These are phyloP conservation scores for Fusarium redolens DNA, from an alignment of 2,329 filamentous ascomycete genomes.

Conservation along the genomic window DNA sequence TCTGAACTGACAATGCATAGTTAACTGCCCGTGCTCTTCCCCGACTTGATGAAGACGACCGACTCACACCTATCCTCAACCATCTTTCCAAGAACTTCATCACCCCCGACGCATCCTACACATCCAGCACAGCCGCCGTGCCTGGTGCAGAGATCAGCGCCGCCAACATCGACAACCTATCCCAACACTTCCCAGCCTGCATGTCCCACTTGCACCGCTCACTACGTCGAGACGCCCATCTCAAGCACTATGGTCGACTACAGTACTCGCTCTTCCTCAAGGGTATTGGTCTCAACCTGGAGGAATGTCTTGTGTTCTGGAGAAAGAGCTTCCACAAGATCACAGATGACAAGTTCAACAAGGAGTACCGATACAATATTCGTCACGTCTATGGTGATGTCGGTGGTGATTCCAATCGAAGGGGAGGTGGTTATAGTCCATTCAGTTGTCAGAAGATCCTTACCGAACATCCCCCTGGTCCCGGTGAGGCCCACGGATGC, in stretches of 20 bases:
- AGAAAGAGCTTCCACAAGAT: constrained; percentile 85
- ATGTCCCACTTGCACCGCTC: constrained; percentile 93
- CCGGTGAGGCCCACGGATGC: constrained; percentile 93
- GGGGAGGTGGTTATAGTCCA: constrained; percentile 87
- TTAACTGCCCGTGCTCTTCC: constrained; percentile 91
- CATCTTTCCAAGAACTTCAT: constrained; percentile 97
- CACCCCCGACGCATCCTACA: constrained; percentile 87
- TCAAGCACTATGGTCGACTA: constrained; percentile 92
- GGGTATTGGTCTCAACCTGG: constrained; percentile 90
- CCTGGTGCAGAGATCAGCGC: constrained; percentile 81
- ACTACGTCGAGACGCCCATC: constrained; percentile 85
- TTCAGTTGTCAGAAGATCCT: constrained; percentile 96
- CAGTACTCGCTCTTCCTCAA: constrained; percentile 98
- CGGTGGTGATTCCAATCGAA: constrained; percentile 88
- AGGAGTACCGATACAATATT: constrained; percentile 97
- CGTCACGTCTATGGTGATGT: constrained; percentile 96
- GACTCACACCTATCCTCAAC: constrained; percentile 74
- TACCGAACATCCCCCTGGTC: constrained; percentile 85
- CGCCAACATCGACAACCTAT: constrained; percentile 81
- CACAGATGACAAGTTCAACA: constrained; percentile 95
- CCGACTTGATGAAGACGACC: constrained; percentile 94
- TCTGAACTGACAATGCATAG: constrained; percentile 53
- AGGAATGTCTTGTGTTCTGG: constrained; percentile 95
- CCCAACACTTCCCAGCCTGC: constrained; percentile 87
- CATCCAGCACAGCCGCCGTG: constrained; percentile 69